Percentiles rank a stretch among this genome's conserved stretches.
These are phyloP conservation scores for Tulasnella sp. DNA, from an alignment of 768 basidiomycete genomes.

Conservation along the genomic window DNA sequence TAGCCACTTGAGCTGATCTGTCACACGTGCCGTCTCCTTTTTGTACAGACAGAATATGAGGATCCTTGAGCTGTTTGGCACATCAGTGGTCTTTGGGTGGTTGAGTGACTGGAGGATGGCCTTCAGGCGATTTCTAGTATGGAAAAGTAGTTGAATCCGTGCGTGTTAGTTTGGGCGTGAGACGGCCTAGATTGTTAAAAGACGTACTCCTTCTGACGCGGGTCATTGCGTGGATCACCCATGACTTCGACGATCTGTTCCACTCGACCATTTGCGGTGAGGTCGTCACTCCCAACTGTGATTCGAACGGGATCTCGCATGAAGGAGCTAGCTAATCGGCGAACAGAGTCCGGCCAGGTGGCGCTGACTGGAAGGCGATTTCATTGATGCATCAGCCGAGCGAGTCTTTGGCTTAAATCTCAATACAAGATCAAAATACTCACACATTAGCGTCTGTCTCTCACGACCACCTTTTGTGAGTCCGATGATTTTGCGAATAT, in stretches of 20 bases:
- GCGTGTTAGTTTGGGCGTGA: slow-evolving; percentile 19
- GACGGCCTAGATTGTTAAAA: background rate
- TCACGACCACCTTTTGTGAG: slow-evolving; percentile 52
- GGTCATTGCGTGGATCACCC: slow-evolving; percentile 47
- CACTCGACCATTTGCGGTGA: slow-evolving; percentile 90
- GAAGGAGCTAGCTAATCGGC: slow-evolving; percentile 80
- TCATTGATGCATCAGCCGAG: background rate
- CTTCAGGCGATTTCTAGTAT: slow-evolving; percentile 45
- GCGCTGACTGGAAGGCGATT: slow-evolving; percentile 65
- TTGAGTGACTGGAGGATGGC: slow-evolving; percentile 33
- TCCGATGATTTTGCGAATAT: slow-evolving; percentile 82
- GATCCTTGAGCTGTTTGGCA: slow-evolving; percentile 51
- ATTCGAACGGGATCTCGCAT: slow-evolving; percentile 74
- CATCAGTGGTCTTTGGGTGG: slow-evolving; percentile 35
- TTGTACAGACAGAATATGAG: slow-evolving; percentile 96
- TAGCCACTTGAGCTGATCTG: slow-evolving; percentile 57
- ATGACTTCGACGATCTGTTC: slow-evolving; percentile 89
- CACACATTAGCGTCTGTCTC: slow-evolving; percentile 92
- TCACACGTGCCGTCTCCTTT: slow-evolving; percentile 89
- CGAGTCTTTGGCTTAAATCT: background rate
- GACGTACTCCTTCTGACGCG: slow-evolving; percentile 1
- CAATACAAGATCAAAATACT: slow-evolving; percentile 30
- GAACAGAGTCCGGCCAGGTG: slow-evolving; percentile 94
- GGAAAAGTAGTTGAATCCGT: slow-evolving; percentile 13
- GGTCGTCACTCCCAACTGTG: slow-evolving; percentile 90